Conservation (phyloP, 192 early-diverging fungal genomes). For the Rhizophagus clarus region DNA sequence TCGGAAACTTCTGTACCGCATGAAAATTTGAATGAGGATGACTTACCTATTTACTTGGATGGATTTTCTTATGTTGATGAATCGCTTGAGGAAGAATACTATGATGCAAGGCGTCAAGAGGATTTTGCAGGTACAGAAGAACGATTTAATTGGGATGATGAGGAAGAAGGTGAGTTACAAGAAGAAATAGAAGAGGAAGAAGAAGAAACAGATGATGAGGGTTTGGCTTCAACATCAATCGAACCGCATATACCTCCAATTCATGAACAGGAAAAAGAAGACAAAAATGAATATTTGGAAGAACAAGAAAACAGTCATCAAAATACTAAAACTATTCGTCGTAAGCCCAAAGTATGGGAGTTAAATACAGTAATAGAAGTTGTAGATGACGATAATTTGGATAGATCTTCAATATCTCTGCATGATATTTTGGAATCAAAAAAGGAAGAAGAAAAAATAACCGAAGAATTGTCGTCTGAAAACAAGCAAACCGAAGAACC, state of each 20-base stretch:
- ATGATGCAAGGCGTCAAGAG: neutral
- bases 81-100: conserved; percentile 8
- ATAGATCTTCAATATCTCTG: neutral
- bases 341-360: neutral
- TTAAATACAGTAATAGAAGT: neutral
- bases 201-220: neutral
- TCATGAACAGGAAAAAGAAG: neutral
- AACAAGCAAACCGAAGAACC: neutral
- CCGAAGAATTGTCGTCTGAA: neutral
- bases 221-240: neutral
- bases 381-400: neutral
- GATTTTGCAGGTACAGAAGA: neutral
- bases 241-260: neutral
- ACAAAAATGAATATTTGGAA: neutral
- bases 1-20: neutral
- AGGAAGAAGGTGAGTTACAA: neutral
- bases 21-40: neutral
- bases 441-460: neutral
- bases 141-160: conserved; percentile 12
- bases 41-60: neutral
- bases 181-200: neutral
- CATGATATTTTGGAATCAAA: neutral
- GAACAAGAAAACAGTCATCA: conserved; percentile 7
- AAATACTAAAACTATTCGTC: neutral
- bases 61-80: conserved; percentile 18